Evolutionary conservation across 2,329 filamentous ascomycete species (phyloP), one percentile per base, ranked within the genome.

Genomic region (Colletotrichum cereale): DNA sequence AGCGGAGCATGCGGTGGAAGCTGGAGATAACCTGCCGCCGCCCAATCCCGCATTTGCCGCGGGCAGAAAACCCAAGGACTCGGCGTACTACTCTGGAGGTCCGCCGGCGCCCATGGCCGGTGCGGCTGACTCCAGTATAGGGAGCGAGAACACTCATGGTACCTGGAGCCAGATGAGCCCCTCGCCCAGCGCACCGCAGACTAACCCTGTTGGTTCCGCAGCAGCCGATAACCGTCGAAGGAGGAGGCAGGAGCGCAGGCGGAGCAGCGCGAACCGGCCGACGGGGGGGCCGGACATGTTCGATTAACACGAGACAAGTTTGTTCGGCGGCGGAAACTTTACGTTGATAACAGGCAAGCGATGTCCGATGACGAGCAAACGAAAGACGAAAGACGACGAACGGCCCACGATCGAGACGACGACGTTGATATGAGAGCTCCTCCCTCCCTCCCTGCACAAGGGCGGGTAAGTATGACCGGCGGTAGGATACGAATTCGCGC

Each of bases 1-100:
- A 21, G 85, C 84, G 1, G 87, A 89, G 76, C 78, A 81, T 50
- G 79, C 79, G 16, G 80, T 79, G 0, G 86, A 87, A 55, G 80
- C 78, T 26, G 76, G 67, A 36, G 67, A 80, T 24, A 82, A 86
- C 6, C 77, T 90, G 2, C 85, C 85, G 14, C 88, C 88, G 2
- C 89, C 89, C 0, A 85, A 87, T 67, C 87, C 89, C 12, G 83
- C 87, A 7, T 90, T 88, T 76, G 87, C 88, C 6, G 84, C 84
- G 0, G 82, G 83, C 70, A 84, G 84, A 75, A 82, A 79, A 14
- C 79, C 80, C 2, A 91, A 90, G 75, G 89, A 91, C 76, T 89
- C 88, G 55, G 87, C 88, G 11, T 91, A 91, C 75, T 91, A 89
- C 76, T 89, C 88, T 3, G 87, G 87, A 8, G 80, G 82, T 71